Percentiles rank a stretch among this genome's conserved stretches.
Conservation (phyloP, 2,329 filamentous ascomycete species). For the Venturia effusa region DNA sequence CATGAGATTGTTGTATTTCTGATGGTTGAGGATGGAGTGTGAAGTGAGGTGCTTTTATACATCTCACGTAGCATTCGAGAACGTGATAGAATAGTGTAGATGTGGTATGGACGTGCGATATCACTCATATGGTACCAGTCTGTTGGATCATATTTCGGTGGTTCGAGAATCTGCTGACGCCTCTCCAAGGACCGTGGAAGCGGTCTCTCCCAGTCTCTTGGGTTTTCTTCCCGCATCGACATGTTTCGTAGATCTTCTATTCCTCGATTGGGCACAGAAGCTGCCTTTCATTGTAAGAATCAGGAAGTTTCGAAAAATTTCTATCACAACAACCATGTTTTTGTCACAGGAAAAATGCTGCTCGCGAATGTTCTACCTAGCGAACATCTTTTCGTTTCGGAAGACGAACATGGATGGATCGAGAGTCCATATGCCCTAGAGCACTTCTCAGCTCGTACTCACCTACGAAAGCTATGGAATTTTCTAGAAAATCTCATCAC, state of each 20-base stretch:
- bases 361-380: no score
- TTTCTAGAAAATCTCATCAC: no score
- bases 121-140: not conserved
- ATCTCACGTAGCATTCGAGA: not conserved
- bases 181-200: not conserved
- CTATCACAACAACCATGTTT: not conserved
- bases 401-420: no score
- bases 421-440: no score
- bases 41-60: slow-evolving; percentile 18
- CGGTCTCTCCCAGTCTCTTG: not conserved
- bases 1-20: slow-evolving; percentile 18
- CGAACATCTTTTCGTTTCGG: no score
- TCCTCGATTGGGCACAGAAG: no score
- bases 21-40: not conserved
- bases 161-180: not conserved
- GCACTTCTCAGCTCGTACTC: no score
- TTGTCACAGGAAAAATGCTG: not conserved
- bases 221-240: not conserved
- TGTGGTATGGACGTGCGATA: not conserved
- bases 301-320: not conserved
- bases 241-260: not conserved
- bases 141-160: not conserved
- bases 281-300: not conserved
- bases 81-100: not conserved
- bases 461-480: no score